These are phyloP conservation scores for Phialophora expanda DNA, from an alignment of 2,329 filamentous ascomycete species.

Conservation along the genomic window DNA sequence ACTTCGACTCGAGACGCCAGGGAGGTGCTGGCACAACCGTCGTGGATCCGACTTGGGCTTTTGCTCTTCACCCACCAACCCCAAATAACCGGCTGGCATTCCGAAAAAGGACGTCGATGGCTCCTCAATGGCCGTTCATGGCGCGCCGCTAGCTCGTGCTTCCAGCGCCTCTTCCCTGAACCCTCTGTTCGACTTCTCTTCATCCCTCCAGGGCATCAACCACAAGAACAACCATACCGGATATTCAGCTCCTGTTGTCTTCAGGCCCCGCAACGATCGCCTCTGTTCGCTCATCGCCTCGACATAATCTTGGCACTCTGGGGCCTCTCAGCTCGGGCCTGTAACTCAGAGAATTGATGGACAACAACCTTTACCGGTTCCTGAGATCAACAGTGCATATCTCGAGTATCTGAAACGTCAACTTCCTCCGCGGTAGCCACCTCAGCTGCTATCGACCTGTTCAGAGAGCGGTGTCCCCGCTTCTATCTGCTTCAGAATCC, in stretches of 20 bases:
- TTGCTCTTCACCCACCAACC: slow-evolving; percentile 24
- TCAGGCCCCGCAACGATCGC: neutral
- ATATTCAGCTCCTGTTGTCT: neutral
- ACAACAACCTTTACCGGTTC: neutral
- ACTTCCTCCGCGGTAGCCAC: neutral
- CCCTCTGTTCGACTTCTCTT: slow-evolving; percentile 10
- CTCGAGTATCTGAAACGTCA: neutral
- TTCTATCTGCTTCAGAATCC: neutral
- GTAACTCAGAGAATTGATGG: neutral
- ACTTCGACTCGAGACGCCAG: slow-evolving; percentile 21
- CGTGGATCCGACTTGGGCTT: slow-evolving; percentile 27
- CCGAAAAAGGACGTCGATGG: slow-evolving; percentile 33
- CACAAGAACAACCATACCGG: neutral
- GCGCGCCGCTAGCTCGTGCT: slow-evolving; percentile 35
- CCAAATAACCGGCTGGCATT: slow-evolving; percentile 23
- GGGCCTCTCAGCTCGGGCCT: neutral
- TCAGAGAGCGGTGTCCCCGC: neutral
- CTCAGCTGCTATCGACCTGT: neutral
- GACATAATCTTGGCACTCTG: neutral
- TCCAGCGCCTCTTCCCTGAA: slow-evolving; percentile 29
- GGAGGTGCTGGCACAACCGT: slow-evolving; percentile 5
- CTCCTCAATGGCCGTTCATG: slow-evolving; percentile 29
- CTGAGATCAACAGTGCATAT: neutral
- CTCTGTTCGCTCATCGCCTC: neutral
- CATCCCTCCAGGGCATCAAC: neutral